These are phyloP conservation scores for Sparassis latifolia DNA, from an alignment of 1,284 basidiomycete genomes.

Conservation along the genomic window DNA sequence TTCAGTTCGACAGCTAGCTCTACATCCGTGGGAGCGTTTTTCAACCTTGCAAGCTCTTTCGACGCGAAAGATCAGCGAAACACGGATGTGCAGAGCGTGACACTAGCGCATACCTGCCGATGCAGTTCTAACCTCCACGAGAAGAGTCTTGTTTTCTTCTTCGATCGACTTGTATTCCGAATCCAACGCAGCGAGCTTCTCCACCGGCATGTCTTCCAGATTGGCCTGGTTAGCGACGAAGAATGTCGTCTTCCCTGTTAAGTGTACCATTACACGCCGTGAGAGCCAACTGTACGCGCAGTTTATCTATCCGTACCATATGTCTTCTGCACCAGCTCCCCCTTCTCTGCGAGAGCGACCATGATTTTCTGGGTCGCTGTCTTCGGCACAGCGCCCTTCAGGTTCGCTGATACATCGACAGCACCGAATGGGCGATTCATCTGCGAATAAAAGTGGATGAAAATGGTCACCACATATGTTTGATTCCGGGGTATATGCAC, in stretches of 20 bases:
- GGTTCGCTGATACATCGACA: constrained; percentile 82
- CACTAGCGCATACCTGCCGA: constrained; percentile 37
- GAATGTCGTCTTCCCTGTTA: constrained; percentile 73
- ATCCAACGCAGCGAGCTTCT: constrained; percentile 53
- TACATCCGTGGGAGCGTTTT: constrained; percentile 57
- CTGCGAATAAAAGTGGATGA: constrained; percentile 26
- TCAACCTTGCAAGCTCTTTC: constrained; percentile 60
- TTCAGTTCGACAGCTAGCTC: constrained; percentile 51
- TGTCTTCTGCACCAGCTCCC: constrained; percentile 66
- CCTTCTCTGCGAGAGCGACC: constrained; percentile 68
- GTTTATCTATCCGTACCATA: constrained; percentile 50
- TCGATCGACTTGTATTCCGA: constrained; percentile 48
- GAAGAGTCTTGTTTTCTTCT: constrained; percentile 52
- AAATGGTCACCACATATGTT: neutral
- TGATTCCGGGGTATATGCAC: constrained; percentile 1
- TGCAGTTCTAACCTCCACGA: constrained; percentile 42
- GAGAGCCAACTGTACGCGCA: neutral
- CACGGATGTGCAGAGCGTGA: neutral
- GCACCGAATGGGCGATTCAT: constrained; percentile 76
- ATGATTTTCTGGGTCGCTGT: constrained; percentile 79
- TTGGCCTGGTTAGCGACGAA: constrained; percentile 74
- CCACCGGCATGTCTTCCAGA: constrained; percentile 50
- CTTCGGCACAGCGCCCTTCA: constrained; percentile 82
- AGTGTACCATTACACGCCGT: no score
- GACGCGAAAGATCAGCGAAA: neutral